Percentiles rank a stretch among this genome's conserved stretches.
These are phyloP conservation scores for Fusarium bactridioides DNA, from an alignment of 2,329 filamentous ascomycete species.

Conservation along the genomic window DNA sequence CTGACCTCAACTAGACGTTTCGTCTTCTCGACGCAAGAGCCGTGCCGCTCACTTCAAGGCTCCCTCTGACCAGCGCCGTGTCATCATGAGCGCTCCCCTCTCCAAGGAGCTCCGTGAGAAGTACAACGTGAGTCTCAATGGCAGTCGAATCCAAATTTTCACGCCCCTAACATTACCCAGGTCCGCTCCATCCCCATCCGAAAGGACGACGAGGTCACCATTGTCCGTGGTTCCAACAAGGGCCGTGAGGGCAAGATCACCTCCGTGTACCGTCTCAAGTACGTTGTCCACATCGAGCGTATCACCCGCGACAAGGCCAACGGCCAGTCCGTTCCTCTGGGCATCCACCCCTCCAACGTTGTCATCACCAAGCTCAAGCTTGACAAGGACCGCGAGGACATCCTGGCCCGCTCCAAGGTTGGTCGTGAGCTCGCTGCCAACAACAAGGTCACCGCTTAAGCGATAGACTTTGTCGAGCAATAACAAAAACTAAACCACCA, in stretches of 20 bases:
- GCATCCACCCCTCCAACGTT: conserved; percentile 95
- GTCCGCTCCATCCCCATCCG: conserved; percentile 96
- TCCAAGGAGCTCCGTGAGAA: conserved; percentile 98
- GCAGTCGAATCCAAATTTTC: neutral
- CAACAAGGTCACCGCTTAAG: conserved; percentile 69
- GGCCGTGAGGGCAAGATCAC: conserved; percentile 98
- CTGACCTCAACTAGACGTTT: conserved; percentile 56
- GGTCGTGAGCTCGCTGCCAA: conserved; percentile 81
- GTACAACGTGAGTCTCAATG: conserved; percentile 80
- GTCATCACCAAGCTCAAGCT: conserved; percentile 99
- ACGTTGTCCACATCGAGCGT: conserved; percentile 95
- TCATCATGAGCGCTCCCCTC: conserved; percentile 96
- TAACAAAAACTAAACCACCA: conserved; percentile 22
- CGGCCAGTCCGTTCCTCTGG: conserved; percentile 93
- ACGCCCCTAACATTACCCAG: conserved; percentile 53
- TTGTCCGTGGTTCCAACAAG: conserved; percentile 94
- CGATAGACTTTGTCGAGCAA: conserved; percentile 34
- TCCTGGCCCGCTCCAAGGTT: conserved; percentile 83
- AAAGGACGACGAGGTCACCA: conserved; percentile 95
- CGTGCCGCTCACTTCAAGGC: conserved; percentile 98
- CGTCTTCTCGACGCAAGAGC: conserved; percentile 94
- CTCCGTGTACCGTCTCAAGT: conserved; percentile 98
- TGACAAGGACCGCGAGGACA: conserved; percentile 91
- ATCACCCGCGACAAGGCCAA: conserved; percentile 97
- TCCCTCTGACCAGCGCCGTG: conserved; percentile 90